Evolutionary conservation across 345 rosid genomes (phyloP).

Genomic region (Moricandia moricandioides): DNA sequence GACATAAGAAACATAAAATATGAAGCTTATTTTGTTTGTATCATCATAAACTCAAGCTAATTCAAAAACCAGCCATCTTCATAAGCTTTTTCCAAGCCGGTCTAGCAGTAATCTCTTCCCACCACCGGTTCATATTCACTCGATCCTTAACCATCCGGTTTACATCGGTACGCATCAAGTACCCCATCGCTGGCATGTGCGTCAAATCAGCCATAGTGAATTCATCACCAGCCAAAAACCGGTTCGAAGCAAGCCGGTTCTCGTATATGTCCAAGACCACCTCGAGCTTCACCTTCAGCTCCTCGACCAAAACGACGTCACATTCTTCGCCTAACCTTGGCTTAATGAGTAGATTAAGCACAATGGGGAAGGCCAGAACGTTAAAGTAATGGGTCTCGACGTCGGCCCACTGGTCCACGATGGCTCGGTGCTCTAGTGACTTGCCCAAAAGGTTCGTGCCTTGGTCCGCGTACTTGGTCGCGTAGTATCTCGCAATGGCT

Average conservation of each 20-base stretch:
- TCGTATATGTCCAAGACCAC: constrained; percentile 69
- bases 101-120: constrained; percentile 64
- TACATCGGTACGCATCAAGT: constrained; percentile 44
- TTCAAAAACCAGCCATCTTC: constrained; percentile 35
- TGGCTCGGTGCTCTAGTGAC: constrained; percentile 61
- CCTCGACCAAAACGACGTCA: constrained; percentile 46
- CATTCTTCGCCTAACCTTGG: constrained; percentile 56
- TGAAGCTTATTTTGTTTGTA: background rate
- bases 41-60: background rate
- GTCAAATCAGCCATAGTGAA: constrained; percentile 77
- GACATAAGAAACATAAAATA: background rate
- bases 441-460: constrained; percentile 63
- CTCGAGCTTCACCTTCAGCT: constrained; percentile 51
- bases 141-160: constrained; percentile 49
- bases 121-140: constrained; percentile 61
- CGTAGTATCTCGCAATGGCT: constrained; percentile 80
- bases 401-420: constrained; percentile 86
- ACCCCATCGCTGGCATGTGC: constrained; percentile 59
- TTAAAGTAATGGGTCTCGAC: constrained; percentile 84
- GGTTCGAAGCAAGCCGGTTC: constrained; percentile 46
- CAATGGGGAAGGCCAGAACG: constrained; percentile 51
- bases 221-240: constrained; percentile 66
- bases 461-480: constrained; percentile 54
- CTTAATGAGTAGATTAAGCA: constrained; percentile 50
- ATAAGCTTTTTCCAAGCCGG: constrained; percentile 76